Conservation (phyloP, 164 flowering plant genomes). For the Macadamia tetraphylla region DNA sequence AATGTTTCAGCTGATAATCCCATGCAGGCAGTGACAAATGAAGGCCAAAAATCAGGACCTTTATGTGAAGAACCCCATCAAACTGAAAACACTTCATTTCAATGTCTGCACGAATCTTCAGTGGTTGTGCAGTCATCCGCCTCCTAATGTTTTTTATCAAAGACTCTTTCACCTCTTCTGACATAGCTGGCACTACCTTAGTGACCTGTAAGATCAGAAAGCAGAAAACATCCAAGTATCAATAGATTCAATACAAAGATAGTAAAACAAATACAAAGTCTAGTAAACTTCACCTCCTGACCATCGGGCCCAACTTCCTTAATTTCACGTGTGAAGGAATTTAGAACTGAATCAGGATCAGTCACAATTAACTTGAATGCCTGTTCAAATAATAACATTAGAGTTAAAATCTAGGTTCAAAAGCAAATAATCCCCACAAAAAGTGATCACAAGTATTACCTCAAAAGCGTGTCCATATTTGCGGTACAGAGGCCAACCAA, state of each 20-base stretch:
- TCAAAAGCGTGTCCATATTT: slow-evolving; percentile 98
- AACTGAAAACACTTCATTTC: slow-evolving; percentile 96
- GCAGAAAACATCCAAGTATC: slow-evolving; percentile 1
- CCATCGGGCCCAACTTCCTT: slow-evolving; percentile 93
- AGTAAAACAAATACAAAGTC: background rate
- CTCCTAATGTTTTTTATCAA: slow-evolving; percentile 80
- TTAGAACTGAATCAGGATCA: slow-evolving; percentile 81
- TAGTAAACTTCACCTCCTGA: slow-evolving; percentile 56
- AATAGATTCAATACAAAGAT: slow-evolving; percentile 10
- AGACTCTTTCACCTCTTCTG: slow-evolving; percentile 86
- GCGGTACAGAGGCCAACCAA: slow-evolving; percentile 91
- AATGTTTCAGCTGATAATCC: background rate
- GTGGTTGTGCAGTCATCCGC: slow-evolving; percentile 93
- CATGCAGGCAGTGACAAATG: background rate
- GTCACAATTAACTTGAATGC: slow-evolving; percentile 79
- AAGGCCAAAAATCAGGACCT: slow-evolving; percentile 38
- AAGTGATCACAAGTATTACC: slow-evolving; percentile 27
- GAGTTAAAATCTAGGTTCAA: background rate
- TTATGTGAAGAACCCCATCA: slow-evolving; percentile 97
- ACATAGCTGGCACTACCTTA: slow-evolving; percentile 74
- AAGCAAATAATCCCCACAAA: background rate
- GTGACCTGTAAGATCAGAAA: slow-evolving; percentile 46
- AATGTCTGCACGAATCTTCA: slow-evolving; percentile 90
- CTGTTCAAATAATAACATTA: slow-evolving; percentile 29
- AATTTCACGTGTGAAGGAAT: slow-evolving; percentile 74